Evolutionary conservation across 495 filamentous ascomycete genomes (phyloP), one percentile per base, ranked within the genome.

Genomic region (Podospora anserina): DNA sequence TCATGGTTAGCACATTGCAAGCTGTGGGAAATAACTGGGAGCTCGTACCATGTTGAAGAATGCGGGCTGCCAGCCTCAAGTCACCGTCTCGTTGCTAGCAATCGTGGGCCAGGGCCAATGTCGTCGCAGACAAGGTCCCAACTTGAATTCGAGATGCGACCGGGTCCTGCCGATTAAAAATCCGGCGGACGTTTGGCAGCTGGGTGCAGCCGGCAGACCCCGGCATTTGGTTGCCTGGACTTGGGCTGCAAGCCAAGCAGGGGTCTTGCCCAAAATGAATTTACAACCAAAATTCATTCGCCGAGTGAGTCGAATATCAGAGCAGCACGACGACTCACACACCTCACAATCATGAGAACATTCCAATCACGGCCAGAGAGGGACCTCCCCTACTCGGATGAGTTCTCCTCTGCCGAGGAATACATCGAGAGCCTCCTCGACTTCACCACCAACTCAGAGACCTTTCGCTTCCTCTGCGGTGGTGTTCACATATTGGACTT

Each of bases 401-500:
- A 76, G 44, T 84, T 81, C 70, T 74, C 74, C 5, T 79, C 75
- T 3, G 63, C 84, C 1, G 90, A 96, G 34, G 81, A 84, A 28
- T 98, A 96, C 75, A 87, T 97, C 55, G 83, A 91, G 57, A 89
- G 88, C 27, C 86, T 97, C 11, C 83, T 98, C 20, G 69, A 84
- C 61, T 97, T 98, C 75, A 85, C 87, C 15, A 89, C 88, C 7
- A 88, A 88, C 23, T 90, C 89, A 23, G 84, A 88, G 39, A 84
- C 93, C n/a, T 93, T 97, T 73, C 91, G 91, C 71, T 90, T 89
- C 57, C 83, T 98, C 63, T 96, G 93, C 75, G 96, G 95, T 64
- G 93, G 94, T 44, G 90, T 98, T 3, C 95, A 99, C 76, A 92
- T 99, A 66, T 84, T 97, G 61, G 95, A 98, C 74, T 98, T 99